Percentiles rank a stretch among this genome's conserved stretches.
Evolutionary conservation across 176 grass and related monocot species (phyloP).

Genomic region (Carex kokanica): DNA sequence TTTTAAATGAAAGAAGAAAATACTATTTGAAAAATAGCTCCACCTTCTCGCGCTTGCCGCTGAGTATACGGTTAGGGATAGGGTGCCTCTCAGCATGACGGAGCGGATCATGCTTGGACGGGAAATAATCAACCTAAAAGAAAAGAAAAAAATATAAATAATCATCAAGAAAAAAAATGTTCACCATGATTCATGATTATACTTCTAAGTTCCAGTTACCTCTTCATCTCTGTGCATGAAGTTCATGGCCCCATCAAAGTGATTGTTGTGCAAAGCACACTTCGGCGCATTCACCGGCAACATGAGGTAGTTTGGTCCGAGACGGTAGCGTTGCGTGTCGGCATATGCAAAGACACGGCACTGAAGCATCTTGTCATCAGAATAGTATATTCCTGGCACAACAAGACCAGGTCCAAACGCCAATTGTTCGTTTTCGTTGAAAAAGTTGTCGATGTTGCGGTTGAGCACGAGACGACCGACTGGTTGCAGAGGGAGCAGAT

Average conservation of each 20-base stretch:
- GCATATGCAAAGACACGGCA: slow-evolving; percentile 86
- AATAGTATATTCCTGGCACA: slow-evolving; percentile 92
- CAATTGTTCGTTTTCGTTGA: slow-evolving; percentile 91
- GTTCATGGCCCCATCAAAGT: slow-evolving; percentile 79
- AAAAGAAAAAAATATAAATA: neutral
- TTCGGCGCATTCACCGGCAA: slow-evolving; percentile 80
- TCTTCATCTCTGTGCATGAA: slow-evolving; percentile 84
- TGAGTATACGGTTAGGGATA: slow-evolving; percentile 34
- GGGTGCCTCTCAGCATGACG: slow-evolving; percentile 37
- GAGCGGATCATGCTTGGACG: slow-evolving; percentile 63
- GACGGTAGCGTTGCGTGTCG: slow-evolving; percentile 83
- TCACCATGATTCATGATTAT: neutral
- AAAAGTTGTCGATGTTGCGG: slow-evolving; percentile 94
- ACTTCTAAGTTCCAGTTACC: slow-evolving; percentile 11
- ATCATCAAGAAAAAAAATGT: neutral
- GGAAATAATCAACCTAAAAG: slow-evolving; percentile 66
- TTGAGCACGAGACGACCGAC: slow-evolving; percentile 71
- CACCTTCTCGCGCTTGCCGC: slow-evolving; percentile 57
- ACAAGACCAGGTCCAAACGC: slow-evolving; percentile 75
- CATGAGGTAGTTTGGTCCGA: slow-evolving; percentile 83
- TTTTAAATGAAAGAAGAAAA: neutral
- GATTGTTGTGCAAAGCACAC: slow-evolving; percentile 66
- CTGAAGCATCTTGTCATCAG: slow-evolving; percentile 98
- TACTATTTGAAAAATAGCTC: neutral
- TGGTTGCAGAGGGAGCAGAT: slow-evolving; percentile 54